Base-by-base conservation (phyloP, 148 eudicot genomes). In the Rhododendron simsii region DNA sequence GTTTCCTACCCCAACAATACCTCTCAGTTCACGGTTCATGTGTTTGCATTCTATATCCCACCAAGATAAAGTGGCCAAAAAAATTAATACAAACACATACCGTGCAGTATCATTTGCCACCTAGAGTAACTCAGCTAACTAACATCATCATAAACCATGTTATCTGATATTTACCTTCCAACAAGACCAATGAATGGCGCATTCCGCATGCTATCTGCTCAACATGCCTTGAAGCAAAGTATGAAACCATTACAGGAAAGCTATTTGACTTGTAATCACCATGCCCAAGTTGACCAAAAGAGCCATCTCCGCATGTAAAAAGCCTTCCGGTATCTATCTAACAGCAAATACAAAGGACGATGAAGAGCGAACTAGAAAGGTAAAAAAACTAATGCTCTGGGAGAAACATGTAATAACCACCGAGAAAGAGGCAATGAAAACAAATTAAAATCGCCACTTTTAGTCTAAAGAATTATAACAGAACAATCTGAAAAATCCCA, bases 211-310 rank as follows among this genome's bases (percentile, higher is more conserved):
- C 96, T 37, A 96, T 91, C 87, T 94, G 94, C 84, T 91, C 82
- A 21, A 91, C 99, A 83, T 84, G 93, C 89, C 91, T 92, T 44
- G 94, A 89, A 78, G 85, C 51, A 80, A 96, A 91, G 88, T 87
- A 87, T 2, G 91, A 89, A 78, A 96, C 91, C 85, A 88, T 85
- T 84, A 75, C 75, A 0, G 98, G 99, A 61, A 85, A 87, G 51
- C 84, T 87, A 80, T 82, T 88, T 2, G 95, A 92, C 81, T 88
- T 89, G 86, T 86, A 89, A 92, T 96, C 95, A 67, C 96, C 95
- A 85, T 93, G 95, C 71, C 99, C 99, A 87, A 96, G 96, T 91
- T 96, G 99, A 87, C 99, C 99, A 90, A 96, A 96, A 12, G 98
- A 92, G 86, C 98, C 98, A 89, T 96, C 98, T 86, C 99, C 99